Evolutionary conservation across 148 eudicot species (phyloP), one percentile per base, ranked within the genome.

Genomic region (Mesembryanthemum crystallinum): DNA sequence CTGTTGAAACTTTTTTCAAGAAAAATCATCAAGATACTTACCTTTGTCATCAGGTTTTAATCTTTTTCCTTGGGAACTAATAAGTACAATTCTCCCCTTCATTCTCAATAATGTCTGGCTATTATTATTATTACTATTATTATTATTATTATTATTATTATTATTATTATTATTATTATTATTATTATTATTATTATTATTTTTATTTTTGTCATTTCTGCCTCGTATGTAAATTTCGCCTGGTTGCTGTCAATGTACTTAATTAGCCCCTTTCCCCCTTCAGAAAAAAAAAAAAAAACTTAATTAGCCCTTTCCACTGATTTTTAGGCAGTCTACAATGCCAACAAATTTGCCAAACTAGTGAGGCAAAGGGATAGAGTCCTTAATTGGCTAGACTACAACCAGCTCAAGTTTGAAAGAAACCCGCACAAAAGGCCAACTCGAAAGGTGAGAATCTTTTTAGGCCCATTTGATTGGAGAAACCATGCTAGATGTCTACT

Each of bases 301-400:
- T 67, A 6, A 60, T 63, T 69, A 65, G 20, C 49, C 27, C 20
- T 18, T 74, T 47, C 14, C 11, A 37, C 21, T 61, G 51, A 57
- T 65, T 6, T 66, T 79, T 83, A 94, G 98, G 94, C 80, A n/a
- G 97, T 95, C 23, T 95, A 90, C 81, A 84, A 95, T 76, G 91
- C 94, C 28, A 95, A 92, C 83, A 92, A 92, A 81, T 95, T 95
- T 69, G 92, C 94, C 39, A 90, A 80, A 79, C 89, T 95, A 73
- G 89, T 87, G 74, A 80, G 83, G 71, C 83, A 85, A 84, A 84
- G 97, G 79, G 81, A 86, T 25, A 83, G 83, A 76, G 80, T 90
- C 76, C 94, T 89, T 68, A 90, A 90, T 78, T 92, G 97, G 99
- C 83, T 95, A 76, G 99, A 95, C 73, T 95, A 92, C 81, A 69